Conservation (phyloP, 768 basidiomycete species). For the Boletus bicolor region DNA sequence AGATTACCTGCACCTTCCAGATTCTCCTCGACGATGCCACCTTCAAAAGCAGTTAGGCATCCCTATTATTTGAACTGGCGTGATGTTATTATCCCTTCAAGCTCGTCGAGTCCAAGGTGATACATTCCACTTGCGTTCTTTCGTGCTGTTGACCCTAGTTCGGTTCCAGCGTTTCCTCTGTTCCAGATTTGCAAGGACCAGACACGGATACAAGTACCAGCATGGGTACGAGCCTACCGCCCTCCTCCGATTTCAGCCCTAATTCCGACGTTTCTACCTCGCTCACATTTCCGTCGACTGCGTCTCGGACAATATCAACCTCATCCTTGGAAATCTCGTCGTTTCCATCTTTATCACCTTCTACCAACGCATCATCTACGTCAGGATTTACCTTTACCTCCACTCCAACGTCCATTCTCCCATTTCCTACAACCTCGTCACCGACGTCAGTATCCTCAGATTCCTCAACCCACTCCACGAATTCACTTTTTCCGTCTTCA, state of each 20-base stretch:
- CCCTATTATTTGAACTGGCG: background rate
- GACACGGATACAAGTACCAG: slow-evolving; percentile 9
- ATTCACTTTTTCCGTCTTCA: background rate
- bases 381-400: background rate
- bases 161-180: background rate
- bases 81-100: background rate
- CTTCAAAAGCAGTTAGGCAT: background rate
- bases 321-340: background rate
- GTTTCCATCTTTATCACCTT: background rate
- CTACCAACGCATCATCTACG: background rate
- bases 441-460: background rate
- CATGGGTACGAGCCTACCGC: slow-evolving; percentile 19
- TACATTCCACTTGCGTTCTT: background rate
- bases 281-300: background rate
- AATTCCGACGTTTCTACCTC: slow-evolving; percentile 15
- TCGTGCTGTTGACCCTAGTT: slow-evolving; percentile 2
- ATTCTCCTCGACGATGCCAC: slow-evolving; percentile 3
- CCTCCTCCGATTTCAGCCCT: slow-evolving; percentile 11
- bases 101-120: slow-evolving; percentile 13
- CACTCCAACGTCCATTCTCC: background rate
- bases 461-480: background rate
- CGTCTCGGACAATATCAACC: background rate
- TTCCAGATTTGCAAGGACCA: background rate
- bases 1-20: background rate
- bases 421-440: background rate